Evolutionary conservation across 2,329 filamentous ascomycete genomes (phyloP).

Genomic region (Sarocladium strictum): DNA sequence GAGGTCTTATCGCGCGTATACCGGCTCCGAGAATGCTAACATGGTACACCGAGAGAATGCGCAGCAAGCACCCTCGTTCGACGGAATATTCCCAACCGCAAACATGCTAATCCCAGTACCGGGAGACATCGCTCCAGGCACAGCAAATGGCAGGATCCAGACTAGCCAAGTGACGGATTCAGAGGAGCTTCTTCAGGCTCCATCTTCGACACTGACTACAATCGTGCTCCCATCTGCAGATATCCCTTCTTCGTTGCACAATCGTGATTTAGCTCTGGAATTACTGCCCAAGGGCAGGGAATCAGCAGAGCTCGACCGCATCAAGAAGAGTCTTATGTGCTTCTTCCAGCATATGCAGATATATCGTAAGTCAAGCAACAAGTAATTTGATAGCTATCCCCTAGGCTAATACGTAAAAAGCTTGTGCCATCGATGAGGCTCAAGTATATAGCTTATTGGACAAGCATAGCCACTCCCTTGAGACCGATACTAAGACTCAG

Average conservation of each 20-base stretch:
- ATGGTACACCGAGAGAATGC: too few relatives aligned
- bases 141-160: too few relatives aligned
- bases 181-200: too few relatives aligned
- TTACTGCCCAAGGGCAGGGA: not conserved
- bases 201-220: not conserved
- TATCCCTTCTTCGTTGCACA: not conserved
- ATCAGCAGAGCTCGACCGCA: not conserved
- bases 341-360: not conserved
- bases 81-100: too few relatives aligned
- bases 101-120: too few relatives aligned
- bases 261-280: not conserved
- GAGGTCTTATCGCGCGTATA: too few relatives aligned
- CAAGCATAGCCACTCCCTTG: not conserved
- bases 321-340: not conserved
- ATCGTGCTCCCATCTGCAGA: not conserved
- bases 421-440: not conserved
- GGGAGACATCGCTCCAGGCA: too few relatives aligned
- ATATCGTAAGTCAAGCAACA: not conserved
- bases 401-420: not conserved
- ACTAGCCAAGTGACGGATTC: not conserved
- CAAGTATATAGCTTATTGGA: not conserved
- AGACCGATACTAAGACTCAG: not conserved
- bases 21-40: too few relatives aligned
- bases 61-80: too few relatives aligned
- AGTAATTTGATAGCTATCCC: not conserved